phyloP scores from a whole-genome alignment of 2,329 filamentous ascomycete species.

The Tolypocladium cylindrosporum region DNA sequence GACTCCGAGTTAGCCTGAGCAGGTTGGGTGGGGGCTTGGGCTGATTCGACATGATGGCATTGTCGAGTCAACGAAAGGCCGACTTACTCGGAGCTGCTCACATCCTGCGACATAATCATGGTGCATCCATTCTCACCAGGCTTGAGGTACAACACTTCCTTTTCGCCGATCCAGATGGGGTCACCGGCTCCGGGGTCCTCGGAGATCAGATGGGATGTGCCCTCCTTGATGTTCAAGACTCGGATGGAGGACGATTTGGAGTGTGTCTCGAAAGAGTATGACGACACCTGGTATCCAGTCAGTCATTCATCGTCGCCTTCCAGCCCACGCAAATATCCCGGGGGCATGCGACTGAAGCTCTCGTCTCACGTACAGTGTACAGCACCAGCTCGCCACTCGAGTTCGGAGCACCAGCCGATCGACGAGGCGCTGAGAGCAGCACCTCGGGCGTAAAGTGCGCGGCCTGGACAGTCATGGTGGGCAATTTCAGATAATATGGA shows the following conservation, averaged over 20 bases:
- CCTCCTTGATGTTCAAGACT: constrained; percentile 58
- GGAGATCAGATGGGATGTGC: constrained; percentile 55
- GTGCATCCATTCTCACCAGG: constrained; percentile 36
- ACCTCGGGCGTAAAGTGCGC: constrained; percentile 68
- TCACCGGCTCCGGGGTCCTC: constrained; percentile 57
- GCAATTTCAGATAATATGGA: not conserved
- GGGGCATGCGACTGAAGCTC: not conserved
- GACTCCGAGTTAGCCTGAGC: not conserved
- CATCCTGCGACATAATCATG: constrained; percentile 30
- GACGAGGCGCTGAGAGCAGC: constrained; percentile 64
- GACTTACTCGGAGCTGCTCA: constrained; percentile 29
- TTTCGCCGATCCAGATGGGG: constrained; percentile 65
- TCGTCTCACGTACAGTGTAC: constrained; percentile 42
- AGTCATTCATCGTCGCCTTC: not conserved
- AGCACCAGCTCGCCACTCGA: constrained; percentile 51
- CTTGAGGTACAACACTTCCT: constrained; percentile 48
- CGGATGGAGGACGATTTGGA: constrained; percentile 58
- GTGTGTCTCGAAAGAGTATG: constrained; percentile 73
- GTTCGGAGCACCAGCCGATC: constrained; percentile 63
- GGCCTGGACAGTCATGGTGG: constrained; percentile 57
- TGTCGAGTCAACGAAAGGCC: constrained; percentile 1
- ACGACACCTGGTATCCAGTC: constrained; percentile 39
- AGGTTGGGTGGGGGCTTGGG: not conserved
- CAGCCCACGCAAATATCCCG: not conserved
- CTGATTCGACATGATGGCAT: not conserved